Base-by-base conservation (phyloP, 2,329 filamentous ascomycete species). In the Monosporascus sp. region DNA sequence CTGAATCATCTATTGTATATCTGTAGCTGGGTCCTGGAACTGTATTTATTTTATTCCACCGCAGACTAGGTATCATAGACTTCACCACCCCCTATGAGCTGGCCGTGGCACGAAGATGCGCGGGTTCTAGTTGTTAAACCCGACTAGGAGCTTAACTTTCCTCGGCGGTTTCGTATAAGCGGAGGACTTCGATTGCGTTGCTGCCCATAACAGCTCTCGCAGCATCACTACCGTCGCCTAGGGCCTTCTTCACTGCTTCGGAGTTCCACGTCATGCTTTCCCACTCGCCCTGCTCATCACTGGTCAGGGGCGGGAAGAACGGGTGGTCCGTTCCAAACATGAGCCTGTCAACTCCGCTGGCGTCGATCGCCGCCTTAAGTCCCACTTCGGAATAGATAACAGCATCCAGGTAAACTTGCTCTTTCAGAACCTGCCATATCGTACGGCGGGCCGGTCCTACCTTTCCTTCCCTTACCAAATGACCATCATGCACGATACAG, bases 341-440 rank as follows among this genome's bases (percentile, higher is more conserved):
- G 49, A 93, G 71, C 55, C 88, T 77, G 61, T 91, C 88, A 1
- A 77, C 76, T 0, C 88, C 87, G 55, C 80, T 80, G 0, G 86
- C 86, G 22, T 85, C 81, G 2, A 90, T 78, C 0, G 89, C 89
- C 1, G 87, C 87, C 61, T 81, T 84, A 53, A 92, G 69, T 0
- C 87, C 88, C 9, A 90, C 83, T 47, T 87, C 83, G 0, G 86
- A 89, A 69, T 94, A 91, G 7, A 95, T 82, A 16, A 96, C 91
- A 0, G 91, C 91, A 71, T 96, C 91, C 1, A 97, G 80, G 66
- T 91, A 94, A 46, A 96, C 82, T 72, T 96, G 94, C 58, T 84
- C 85, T 61, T 74, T 75, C 37, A 87, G 74, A 19, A 75, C 78
- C 74, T 78, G 71, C 83, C 76, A 85, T 53, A 80, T 65, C 19